Evolutionary conservation across 306 rosid genomes (phyloP).

Genomic region (Vigna reflexopilosa): DNA sequence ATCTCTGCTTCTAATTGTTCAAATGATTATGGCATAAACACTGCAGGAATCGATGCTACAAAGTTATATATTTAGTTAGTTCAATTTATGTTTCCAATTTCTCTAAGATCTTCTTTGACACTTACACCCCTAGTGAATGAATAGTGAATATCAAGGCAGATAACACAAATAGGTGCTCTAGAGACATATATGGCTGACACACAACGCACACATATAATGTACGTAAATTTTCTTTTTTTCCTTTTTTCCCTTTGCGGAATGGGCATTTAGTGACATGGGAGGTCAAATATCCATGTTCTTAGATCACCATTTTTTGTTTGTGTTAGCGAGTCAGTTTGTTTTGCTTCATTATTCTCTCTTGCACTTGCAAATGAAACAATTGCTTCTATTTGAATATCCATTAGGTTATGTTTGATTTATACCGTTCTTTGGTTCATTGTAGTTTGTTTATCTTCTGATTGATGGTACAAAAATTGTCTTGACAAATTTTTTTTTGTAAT

Average conservation of each 20-base stretch:
- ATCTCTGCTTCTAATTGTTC: conserved; percentile 9
- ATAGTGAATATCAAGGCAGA: conserved; percentile 7
- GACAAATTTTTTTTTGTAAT: not conserved
- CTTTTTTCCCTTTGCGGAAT: not conserved
- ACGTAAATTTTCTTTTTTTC: not conserved
- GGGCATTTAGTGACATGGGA: conserved; percentile 1
- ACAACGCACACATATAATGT: not conserved
- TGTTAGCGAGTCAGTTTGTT: conserved; percentile 21
- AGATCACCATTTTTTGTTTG: conserved; percentile 9
- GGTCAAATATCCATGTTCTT: conserved; percentile 28
- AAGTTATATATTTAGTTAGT: not conserved
- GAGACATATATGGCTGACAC: conserved; percentile 20
- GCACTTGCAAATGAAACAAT: conserved; percentile 16
- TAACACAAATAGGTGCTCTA: not conserved
- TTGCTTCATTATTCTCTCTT: conserved; percentile 20
- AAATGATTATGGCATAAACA: conserved; percentile 14
- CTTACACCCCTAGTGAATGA: conserved; percentile 26
- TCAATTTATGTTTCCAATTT: conserved; percentile 11
- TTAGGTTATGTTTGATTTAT: conserved; percentile 25
- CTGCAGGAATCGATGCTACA: not conserved
- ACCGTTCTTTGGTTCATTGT: not conserved
- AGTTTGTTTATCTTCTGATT: conserved; percentile 40
- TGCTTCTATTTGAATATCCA: conserved; percentile 26
- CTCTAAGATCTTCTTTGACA: conserved; percentile 1
- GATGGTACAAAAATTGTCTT: not conserved